phyloP scores from a whole-genome alignment of 2,329 filamentous ascomycete genomes.

The Ophiocordyceps robertsii region DNA sequence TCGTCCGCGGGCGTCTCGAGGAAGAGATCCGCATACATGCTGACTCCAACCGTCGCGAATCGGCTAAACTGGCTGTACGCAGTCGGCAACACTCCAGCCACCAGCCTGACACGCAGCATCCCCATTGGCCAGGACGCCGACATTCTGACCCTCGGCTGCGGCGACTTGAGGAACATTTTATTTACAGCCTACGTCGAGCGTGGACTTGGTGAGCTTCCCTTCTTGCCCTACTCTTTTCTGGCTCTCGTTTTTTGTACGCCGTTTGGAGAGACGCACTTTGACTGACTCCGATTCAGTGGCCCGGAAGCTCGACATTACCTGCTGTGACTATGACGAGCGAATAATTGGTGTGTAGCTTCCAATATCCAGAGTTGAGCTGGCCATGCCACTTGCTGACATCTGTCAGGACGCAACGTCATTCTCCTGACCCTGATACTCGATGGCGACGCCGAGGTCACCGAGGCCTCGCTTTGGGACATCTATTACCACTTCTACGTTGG shows the following conservation, averaged over 20 bases:
- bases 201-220: slow-evolving; percentile 17
- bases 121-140: slow-evolving; percentile 34
- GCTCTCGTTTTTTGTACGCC: background rate
- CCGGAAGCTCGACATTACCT: slow-evolving; percentile 39
- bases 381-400: background rate
- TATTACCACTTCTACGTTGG: slow-evolving; percentile 41
- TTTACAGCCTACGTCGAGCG: slow-evolving; percentile 34
- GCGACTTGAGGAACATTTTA: slow-evolving; percentile 42
- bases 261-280: no score
- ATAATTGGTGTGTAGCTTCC: slow-evolving; percentile 29
- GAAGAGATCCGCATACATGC: slow-evolving; percentile 13
- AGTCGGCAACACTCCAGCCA: slow-evolving; percentile 40
- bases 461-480: slow-evolving; percentile 32
- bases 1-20: background rate
- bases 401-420: slow-evolving; percentile 39
- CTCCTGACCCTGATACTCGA: slow-evolving; percentile 37
- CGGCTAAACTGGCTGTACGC: slow-evolving; percentile 26
- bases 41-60: slow-evolving; percentile 21
- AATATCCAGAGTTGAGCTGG: no score
- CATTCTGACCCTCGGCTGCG: slow-evolving; percentile 40
- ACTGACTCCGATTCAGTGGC: slow-evolving; percentile 10
- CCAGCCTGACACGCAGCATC: slow-evolving; percentile 30
- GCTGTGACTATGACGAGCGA: slow-evolving; percentile 36
- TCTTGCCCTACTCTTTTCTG: background rate
- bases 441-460: slow-evolving; percentile 10